These are phyloP conservation scores for Diaporthe sp. DNA, from an alignment of 2,329 filamentous ascomycete genomes.

Conservation along the genomic window DNA sequence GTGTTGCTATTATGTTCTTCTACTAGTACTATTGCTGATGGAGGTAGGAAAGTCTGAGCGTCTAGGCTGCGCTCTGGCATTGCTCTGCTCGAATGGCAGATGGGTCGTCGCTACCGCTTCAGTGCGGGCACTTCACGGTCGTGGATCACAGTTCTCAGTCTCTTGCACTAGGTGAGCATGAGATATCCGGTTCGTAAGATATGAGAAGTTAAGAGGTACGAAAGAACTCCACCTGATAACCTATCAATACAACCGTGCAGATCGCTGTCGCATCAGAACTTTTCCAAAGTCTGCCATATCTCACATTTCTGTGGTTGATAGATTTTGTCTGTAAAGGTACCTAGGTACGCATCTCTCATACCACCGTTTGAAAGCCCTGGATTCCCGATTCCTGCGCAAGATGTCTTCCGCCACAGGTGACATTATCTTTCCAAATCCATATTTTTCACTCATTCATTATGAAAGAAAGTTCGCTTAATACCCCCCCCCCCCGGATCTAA, in stretches of 20 bases:
- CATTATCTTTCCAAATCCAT: neutral
- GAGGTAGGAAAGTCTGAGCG: neutral
- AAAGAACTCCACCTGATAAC: too few relatives aligned
- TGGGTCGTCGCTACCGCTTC: too few relatives aligned
- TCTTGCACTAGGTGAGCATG: too few relatives aligned
- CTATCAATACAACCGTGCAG: too few relatives aligned
- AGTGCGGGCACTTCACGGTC: too few relatives aligned
- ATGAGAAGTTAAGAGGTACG: too few relatives aligned
- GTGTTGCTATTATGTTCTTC: too few relatives aligned
- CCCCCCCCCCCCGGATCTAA: accelerated
- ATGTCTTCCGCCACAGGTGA: neutral
- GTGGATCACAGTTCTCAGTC: too few relatives aligned
- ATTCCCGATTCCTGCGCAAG: neutral
- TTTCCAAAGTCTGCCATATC: neutral
- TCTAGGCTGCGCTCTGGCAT: neutral
- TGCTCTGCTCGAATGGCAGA: neutral
- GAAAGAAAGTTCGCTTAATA: neutral
- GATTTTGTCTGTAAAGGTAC: neutral
- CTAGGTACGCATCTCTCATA: neutral
- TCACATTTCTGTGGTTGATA: neutral
- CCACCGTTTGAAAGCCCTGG: neutral
- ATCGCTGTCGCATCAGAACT: neutral
- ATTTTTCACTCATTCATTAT: neutral
- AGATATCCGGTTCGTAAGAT: too few relatives aligned
- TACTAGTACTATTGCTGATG: too few relatives aligned